Percentiles rank a stretch among this genome's conserved stretches.
Evolutionary conservation across 306 rosid genomes (phyloP).

Genomic region (Cucumis sativus): DNA sequence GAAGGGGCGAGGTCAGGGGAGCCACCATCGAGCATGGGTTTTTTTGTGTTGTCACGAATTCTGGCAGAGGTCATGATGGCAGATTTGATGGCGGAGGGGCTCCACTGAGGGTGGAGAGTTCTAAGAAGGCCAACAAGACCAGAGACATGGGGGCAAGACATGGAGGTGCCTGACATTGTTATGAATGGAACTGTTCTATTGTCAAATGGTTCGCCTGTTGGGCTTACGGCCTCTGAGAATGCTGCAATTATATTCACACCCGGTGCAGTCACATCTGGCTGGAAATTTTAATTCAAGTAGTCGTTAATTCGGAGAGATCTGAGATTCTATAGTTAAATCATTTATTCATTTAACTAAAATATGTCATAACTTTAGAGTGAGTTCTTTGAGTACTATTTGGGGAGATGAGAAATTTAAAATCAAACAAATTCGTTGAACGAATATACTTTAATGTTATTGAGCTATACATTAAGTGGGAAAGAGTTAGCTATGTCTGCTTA

Average conservation of each 20-base stretch:
- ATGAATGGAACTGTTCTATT: slow-evolving; percentile 32
- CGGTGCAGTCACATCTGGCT: slow-evolving; percentile 74
- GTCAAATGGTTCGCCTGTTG: slow-evolving; percentile 24
- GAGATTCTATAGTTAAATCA: too few species aligned
- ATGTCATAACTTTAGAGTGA: too few species aligned
- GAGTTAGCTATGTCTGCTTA: too few species aligned
- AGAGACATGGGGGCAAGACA: slow-evolving; percentile 73
- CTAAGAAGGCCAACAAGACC: slow-evolving; percentile 64
- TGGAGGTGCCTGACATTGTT: slow-evolving; percentile 65
- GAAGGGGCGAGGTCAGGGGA: not conserved
- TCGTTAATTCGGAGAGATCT: too few species aligned
- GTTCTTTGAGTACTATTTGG: too few species aligned
- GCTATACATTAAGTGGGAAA: too few species aligned
- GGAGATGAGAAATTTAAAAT: too few species aligned
- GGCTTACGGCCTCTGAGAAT: slow-evolving; percentile 31
- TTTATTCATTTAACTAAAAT: too few species aligned
- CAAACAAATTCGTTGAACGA: too few species aligned
- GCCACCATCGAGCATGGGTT: slow-evolving; percentile 28
- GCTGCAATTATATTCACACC: slow-evolving; percentile 67
- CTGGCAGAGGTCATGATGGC: slow-evolving; percentile 59
- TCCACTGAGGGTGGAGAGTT: slow-evolving; percentile 47
- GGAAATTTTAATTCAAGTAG: not conserved
- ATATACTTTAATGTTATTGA: too few species aligned
- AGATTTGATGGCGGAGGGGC: slow-evolving; percentile 51
- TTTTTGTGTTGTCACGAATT: slow-evolving; percentile 37